Evolutionary conservation across 768 basidiomycete species (phyloP).

Genomic region (Suillus bovinus): DNA sequence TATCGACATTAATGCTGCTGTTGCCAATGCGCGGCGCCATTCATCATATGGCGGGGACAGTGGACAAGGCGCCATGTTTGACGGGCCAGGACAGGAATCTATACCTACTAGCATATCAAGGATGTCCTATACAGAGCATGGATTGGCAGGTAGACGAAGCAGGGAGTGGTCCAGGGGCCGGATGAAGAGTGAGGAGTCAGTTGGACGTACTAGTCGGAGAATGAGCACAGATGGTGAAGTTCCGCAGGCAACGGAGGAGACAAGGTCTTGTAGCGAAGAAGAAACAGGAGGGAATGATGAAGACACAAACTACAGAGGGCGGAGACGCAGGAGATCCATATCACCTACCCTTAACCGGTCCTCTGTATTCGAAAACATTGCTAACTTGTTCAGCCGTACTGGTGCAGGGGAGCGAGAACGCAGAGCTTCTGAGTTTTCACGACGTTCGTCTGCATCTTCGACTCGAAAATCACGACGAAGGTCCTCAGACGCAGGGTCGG

Average conservation of each 20-base stretch:
- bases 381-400: constrained; percentile 60
- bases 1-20: constrained; percentile 65
- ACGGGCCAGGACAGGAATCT: constrained; percentile 62
- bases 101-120: constrained; percentile 80
- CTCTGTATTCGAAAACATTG: constrained; percentile 63
- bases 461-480: constrained; percentile 53
- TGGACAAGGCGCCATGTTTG: constrained; percentile 70
- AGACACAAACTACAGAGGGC: constrained; percentile 28
- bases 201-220: constrained; percentile 36
- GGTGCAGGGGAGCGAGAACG: constrained; percentile 47
- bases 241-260: constrained; percentile 43
- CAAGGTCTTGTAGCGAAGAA: constrained; percentile 37
- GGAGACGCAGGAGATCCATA: constrained; percentile 35
- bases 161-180: constrained; percentile 51
- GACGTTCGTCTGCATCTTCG: constrained; percentile 51
- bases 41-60: constrained; percentile 62
- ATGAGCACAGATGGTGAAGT: constrained; percentile 42
- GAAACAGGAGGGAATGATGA: constrained; percentile 37
- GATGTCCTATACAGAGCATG: constrained; percentile 63
- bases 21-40: constrained; percentile 61
- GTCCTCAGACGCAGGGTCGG: constrained; percentile 58
- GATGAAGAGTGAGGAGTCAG: constrained; percentile 50
- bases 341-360: constrained; percentile 39
- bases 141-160: constrained; percentile 49
- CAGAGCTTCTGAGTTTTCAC: constrained; percentile 54